A percentile compares a stretch with the other conserved stretches of the same genome.
Evolutionary conservation across 1,139 yeast species (phyloP).

Genomic region (Lizanozyma gosingica): DNA sequence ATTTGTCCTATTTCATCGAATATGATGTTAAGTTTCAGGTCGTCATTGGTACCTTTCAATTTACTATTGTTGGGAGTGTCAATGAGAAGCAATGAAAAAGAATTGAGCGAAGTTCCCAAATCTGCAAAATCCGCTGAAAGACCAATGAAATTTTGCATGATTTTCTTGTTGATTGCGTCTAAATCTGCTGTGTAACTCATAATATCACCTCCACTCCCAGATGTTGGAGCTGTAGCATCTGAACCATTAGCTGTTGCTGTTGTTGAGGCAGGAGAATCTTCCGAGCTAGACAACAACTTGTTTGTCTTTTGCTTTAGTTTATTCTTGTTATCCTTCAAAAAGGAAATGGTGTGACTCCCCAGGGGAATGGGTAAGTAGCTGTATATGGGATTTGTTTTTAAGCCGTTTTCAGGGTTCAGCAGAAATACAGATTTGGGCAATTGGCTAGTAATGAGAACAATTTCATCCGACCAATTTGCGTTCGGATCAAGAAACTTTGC

Average conservation of each 20-base stretch:
- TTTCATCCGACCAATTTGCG: slow-evolving; percentile 63
- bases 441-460: slow-evolving; percentile 27
- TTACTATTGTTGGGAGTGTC: slow-evolving; percentile 17
- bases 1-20: slow-evolving; percentile 72
- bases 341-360: slow-evolving; percentile 20
- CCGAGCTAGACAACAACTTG: slow-evolving; percentile 9
- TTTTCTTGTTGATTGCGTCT: slow-evolving; percentile 58
- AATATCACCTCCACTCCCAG: slow-evolving; percentile 6
- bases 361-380: slow-evolving; percentile 57
- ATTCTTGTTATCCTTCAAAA: slow-evolving; percentile 25
- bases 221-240: slow-evolving; percentile 1
- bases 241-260: slow-evolving; percentile 2
- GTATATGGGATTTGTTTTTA: slow-evolving; percentile 51
- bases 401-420: slow-evolving; percentile 50
- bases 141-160: slow-evolving; percentile 55
- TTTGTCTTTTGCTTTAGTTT: slow-evolving; percentile 21
- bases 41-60: slow-evolving; percentile 9
- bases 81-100: slow-evolving; percentile 59
- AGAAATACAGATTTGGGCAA: slow-evolving; percentile 34
- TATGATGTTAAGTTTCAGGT: slow-evolving; percentile 29
- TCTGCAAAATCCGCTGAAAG: slow-evolving; percentile 61
- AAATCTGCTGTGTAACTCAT: slow-evolving; percentile 35
- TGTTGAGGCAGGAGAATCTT: background rate
- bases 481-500: slow-evolving; percentile 78
- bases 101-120: slow-evolving; percentile 62